phyloP scores from a whole-genome alignment of 2,329 filamentous ascomycete species.

The Ophiocordyceps camponoti-saundersi region DNA sequence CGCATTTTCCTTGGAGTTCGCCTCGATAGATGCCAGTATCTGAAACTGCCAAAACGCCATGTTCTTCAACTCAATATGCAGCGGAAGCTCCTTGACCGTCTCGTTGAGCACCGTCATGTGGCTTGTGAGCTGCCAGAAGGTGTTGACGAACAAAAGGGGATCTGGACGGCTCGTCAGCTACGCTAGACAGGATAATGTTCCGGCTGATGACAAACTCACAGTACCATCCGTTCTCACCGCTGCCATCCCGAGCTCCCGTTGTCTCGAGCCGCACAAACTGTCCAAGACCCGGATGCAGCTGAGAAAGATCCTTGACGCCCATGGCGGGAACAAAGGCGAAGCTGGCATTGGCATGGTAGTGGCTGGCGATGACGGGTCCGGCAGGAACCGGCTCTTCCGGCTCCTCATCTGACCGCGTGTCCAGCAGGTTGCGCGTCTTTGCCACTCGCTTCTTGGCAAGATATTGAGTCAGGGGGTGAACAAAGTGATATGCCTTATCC shows the following conservation, averaged over 20 bases:
- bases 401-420: constrained; percentile 20
- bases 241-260: constrained; percentile 64
- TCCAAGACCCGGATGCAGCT: constrained; percentile 55
- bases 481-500: constrained; percentile 65
- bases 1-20: constrained; percentile 70
- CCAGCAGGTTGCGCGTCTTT: constrained; percentile 81
- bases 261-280: constrained; percentile 67
- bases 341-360: constrained; percentile 91
- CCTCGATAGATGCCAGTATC: constrained; percentile 68
- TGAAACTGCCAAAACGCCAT: constrained; percentile 81
- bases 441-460: constrained; percentile 76
- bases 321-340: constrained; percentile 72
- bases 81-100: constrained; percentile 64
- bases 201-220: constrained; percentile 20
- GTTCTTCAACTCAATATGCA: constrained; percentile 73
- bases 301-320: constrained; percentile 49
- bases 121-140: constrained; percentile 85
- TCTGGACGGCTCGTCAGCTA: constrained; percentile 15
- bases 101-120: constrained; percentile 89
- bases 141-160: constrained; percentile 82
- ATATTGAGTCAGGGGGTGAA: constrained; percentile 75
- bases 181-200: neutral
- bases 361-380: constrained; percentile 60
- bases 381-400: constrained; percentile 34
- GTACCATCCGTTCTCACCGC: constrained; percentile 86